Percentiles rank a stretch among this genome's conserved stretches.
These are phyloP conservation scores for Thermoascus crustaceus DNA, from an alignment of 2,329 filamentous ascomycete species.

Conservation along the genomic window DNA sequence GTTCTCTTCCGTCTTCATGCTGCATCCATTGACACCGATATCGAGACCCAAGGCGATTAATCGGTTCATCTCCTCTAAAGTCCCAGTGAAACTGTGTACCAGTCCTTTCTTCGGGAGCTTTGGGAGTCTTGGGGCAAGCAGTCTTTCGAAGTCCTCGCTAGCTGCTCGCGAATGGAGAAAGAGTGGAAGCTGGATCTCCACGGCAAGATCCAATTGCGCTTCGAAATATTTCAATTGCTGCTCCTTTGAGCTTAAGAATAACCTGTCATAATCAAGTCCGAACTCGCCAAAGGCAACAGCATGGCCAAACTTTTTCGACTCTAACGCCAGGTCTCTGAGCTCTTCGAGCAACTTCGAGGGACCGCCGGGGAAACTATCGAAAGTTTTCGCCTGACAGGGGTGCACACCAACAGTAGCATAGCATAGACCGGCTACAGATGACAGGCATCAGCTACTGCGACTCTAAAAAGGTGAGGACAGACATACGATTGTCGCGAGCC, in stretches of 20 bases:
- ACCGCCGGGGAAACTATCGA: slow-evolving; percentile 52
- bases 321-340: slow-evolving; percentile 56
- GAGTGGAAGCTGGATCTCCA: slow-evolving; percentile 69
- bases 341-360: slow-evolving; percentile 41
- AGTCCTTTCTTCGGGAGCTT: slow-evolving; percentile 66
- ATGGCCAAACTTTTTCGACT: slow-evolving; percentile 50
- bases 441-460: slow-evolving; percentile 9
- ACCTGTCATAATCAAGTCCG: slow-evolving; percentile 88
- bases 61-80: slow-evolving; percentile 71
- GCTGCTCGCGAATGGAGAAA: slow-evolving; percentile 91
- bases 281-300: slow-evolving; percentile 87
- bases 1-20: slow-evolving; percentile 89
- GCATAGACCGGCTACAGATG: slow-evolving; percentile 59
- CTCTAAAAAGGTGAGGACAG: slow-evolving; percentile 3
- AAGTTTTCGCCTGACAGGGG: slow-evolving; percentile 76
- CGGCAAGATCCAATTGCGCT: slow-evolving; percentile 69
- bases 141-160: slow-evolving; percentile 68
- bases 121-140: slow-evolving; percentile 58
- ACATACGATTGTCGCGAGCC: slow-evolving; percentile 64
- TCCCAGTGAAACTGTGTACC: slow-evolving; percentile 93
- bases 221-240: slow-evolving; percentile 80
- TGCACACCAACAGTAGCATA: slow-evolving; percentile 92
- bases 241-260: slow-evolving; percentile 71
- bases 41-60: slow-evolving; percentile 74
- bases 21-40: slow-evolving; percentile 94